A percentile compares a stretch with the other conserved stretches of the same genome.
Conservation (phyloP, 768 basidiomycete genomes). For the Pulveroboletus sp. region DNA sequence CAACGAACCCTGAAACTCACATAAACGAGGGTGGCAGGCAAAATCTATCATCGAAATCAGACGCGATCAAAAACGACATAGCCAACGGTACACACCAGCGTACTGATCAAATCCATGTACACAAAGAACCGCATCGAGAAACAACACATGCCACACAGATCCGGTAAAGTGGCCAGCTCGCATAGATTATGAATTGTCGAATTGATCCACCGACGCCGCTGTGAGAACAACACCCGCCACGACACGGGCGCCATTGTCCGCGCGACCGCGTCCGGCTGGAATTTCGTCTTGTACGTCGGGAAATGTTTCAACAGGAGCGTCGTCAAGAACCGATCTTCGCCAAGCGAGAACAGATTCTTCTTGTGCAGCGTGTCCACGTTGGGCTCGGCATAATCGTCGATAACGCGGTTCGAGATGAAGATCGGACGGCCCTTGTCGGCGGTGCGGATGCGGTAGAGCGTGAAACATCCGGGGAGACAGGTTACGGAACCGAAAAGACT, state of each 20-base stretch:
- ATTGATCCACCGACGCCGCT: conserved; percentile 72
- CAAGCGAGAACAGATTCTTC: conserved; percentile 66
- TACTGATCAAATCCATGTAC: conserved; percentile 62
- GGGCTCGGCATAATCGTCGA: conserved; percentile 64
- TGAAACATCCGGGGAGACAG: conserved; percentile 72
- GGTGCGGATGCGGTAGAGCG: conserved; percentile 65
- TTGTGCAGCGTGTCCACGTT: conserved; percentile 67
- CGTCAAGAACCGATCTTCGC: conserved; percentile 69
- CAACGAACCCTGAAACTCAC: conserved; percentile 33
- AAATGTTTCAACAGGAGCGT: conserved; percentile 69
- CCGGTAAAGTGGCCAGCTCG: conserved; percentile 58
- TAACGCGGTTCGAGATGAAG: conserved; percentile 68
- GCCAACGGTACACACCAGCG: conserved; percentile 39
- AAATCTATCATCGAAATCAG: conserved; percentile 35
- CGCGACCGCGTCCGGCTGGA: conserved; percentile 59
- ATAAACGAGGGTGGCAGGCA: conserved; percentile 60
- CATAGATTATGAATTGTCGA: conserved; percentile 67
- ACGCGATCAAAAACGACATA: conserved; percentile 6
- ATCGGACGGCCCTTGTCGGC: conserved; percentile 69
- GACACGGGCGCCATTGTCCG: conserved; percentile 63
- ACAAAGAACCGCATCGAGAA: conserved; percentile 76
- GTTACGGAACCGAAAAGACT: conserved; percentile 66
- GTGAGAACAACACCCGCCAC: conserved; percentile 58
- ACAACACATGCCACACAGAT: conserved; percentile 64
- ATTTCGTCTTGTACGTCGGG: conserved; percentile 66